Conservation (phyloP, 1,284 basidiomycete genomes). For the Boletus mariae region DNA sequence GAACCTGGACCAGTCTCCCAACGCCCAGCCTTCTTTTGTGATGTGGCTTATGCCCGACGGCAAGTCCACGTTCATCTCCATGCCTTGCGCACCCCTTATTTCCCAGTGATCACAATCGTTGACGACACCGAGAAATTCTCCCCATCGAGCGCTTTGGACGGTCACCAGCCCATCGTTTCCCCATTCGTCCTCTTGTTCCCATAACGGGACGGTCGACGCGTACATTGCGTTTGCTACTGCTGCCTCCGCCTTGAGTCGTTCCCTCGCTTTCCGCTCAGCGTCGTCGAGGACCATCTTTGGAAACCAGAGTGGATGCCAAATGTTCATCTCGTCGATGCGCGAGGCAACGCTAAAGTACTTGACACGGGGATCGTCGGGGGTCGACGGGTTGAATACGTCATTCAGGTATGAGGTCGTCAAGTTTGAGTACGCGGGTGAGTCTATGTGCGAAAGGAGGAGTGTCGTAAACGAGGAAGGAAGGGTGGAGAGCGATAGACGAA, state of each 20-base stretch:
- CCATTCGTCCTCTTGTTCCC: constrained; percentile 58
- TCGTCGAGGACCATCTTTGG: constrained; percentile 93
- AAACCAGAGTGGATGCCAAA: constrained; percentile 96
- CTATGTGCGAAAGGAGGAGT: constrained; percentile 86
- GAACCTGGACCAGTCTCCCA: constrained; percentile 61
- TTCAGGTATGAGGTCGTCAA: constrained; percentile 86
- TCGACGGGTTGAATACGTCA: constrained; percentile 87
- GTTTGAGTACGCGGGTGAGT: constrained; percentile 97
- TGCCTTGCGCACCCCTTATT: constrained; percentile 76
- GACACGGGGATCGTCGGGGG: constrained; percentile 81
- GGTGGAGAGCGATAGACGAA: constrained; percentile 46
- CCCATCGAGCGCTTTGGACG: constrained; percentile 87
- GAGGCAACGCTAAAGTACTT: constrained; percentile 93
- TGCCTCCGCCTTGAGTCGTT: constrained; percentile 30
- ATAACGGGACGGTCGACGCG: constrained; percentile 22
- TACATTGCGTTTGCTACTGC: constrained; percentile 16
- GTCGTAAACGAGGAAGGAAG: constrained; percentile 83
- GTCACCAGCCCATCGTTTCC: constrained; percentile 96
- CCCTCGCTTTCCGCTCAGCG: constrained; percentile 55
- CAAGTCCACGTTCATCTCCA: constrained; percentile 61
- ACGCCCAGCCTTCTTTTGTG: constrained; percentile 49
- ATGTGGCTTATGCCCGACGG: constrained; percentile 40
- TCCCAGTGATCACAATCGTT: constrained; percentile 98
- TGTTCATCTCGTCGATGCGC: constrained; percentile 64
- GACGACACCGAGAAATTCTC: constrained; percentile 87